These are phyloP conservation scores for Striga hermonthica DNA, from an alignment of 305 asterid species.

Conservation along the genomic window DNA sequence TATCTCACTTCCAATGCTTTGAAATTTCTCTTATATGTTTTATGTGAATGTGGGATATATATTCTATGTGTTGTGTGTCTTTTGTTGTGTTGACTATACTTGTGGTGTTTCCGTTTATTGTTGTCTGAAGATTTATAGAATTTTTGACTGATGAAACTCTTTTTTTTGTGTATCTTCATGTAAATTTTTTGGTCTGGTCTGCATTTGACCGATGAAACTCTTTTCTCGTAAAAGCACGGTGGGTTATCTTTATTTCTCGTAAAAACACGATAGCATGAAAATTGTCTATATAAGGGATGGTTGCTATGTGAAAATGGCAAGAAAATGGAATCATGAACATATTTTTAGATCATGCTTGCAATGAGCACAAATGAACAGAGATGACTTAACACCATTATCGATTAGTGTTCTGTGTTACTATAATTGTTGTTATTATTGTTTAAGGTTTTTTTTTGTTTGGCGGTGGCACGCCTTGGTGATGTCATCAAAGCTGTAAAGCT, in stretches of 20 bases:
- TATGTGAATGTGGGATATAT: conserved; percentile 15
- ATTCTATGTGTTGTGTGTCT: conserved; percentile 15
- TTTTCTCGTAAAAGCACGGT: not conserved
- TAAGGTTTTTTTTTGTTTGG: not conserved
- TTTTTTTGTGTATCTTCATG: conserved; percentile 2
- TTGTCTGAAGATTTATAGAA: conserved; percentile 9
- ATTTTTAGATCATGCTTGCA: not conserved
- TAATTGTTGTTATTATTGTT: not conserved
- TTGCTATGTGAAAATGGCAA: conserved; percentile 7
- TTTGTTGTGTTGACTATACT: conserved; percentile 10
- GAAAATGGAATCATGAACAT: conserved; percentile 9
- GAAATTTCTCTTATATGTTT: not conserved
- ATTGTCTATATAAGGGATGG: not conserved
- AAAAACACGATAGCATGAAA: not conserved
- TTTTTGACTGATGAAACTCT: not conserved
- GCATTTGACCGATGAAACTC: not conserved
- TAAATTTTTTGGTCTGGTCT: not conserved
- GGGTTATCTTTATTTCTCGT: conserved; percentile 7
- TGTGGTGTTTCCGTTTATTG: conserved; percentile 15
- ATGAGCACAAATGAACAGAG: not conserved
- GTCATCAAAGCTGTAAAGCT: conserved; percentile 30
- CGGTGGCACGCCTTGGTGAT: conserved; percentile 29
- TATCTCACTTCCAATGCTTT: conserved; percentile 11
- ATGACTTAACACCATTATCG: conserved; percentile 23
- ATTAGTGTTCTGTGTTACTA: conserved; percentile 10